A percentile compares a stretch with the other conserved stretches of the same genome.
Conservation (phyloP, 768 basidiomycete genomes). For the Termitomyces sp. region DNA sequence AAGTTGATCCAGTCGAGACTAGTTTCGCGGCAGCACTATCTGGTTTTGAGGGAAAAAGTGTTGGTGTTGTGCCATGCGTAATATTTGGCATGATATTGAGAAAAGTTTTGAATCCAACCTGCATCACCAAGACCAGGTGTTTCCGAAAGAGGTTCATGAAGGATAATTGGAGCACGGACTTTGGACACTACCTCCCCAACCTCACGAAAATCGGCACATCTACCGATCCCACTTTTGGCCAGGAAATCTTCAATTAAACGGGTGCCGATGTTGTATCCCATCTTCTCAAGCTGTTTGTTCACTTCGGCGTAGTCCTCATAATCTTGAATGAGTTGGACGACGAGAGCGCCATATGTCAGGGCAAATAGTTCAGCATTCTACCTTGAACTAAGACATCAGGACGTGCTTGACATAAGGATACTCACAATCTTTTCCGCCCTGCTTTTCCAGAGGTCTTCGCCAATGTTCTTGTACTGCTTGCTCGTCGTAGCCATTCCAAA, state of each 20-base stretch:
- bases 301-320: conserved; percentile 97
- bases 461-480: conserved; percentile 83
- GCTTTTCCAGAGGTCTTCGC: conserved; percentile 95
- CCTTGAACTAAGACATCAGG: conserved; percentile 15
- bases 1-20: conserved; percentile 49
- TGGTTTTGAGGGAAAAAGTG: conserved; percentile 45
- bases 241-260: conserved; percentile 96
- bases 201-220: conserved; percentile 90
- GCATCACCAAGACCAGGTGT: background rate
- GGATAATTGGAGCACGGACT: conserved; percentile 36
- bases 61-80: conserved; percentile 56
- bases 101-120: conserved; percentile 99
- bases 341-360: conserved; percentile 93
- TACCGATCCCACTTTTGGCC: conserved; percentile 85
- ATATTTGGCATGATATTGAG: conserved; percentile 86
- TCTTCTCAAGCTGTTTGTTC: conserved; percentile 96
- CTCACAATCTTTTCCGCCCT: conserved; percentile 93
- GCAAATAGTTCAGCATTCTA: conserved; percentile 98
- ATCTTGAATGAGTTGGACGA: conserved; percentile 97
- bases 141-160: background rate
- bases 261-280: conserved; percentile 98
- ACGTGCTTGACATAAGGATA: background rate
- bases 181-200: conserved; percentile 95
- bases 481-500: conserved; percentile 59
- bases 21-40: conserved; percentile 35